Evolutionary conservation across 306 rosid genomes (phyloP).

Genomic region (Ceratonia siliqua): DNA sequence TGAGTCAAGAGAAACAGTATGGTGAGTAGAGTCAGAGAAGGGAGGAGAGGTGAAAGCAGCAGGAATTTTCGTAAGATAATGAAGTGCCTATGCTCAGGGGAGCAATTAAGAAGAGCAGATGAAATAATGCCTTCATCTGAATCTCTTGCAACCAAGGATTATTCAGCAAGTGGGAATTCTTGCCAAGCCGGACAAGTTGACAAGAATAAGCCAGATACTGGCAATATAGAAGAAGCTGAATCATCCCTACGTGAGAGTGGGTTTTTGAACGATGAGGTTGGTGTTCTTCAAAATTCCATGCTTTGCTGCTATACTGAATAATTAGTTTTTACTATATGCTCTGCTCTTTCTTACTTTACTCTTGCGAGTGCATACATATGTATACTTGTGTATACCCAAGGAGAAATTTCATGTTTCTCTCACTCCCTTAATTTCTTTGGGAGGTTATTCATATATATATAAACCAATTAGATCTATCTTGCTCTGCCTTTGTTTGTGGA

Average conservation of each 20-base stretch:
- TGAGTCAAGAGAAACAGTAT: conserved; percentile 49
- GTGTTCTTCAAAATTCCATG: conserved; percentile 13
- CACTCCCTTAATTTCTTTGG: neutral
- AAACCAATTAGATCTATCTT: conserved; percentile 10
- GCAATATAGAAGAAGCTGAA: conserved; percentile 82
- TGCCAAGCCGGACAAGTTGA: conserved; percentile 39
- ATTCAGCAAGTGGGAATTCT: conserved; percentile 43
- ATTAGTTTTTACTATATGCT: neutral
- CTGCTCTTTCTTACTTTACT: conserved; percentile 4
- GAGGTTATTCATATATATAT: neutral
- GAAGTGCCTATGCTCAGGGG: conserved; percentile 71
- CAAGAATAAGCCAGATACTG: conserved; percentile 49
- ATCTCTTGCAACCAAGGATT: conserved; percentile 56
- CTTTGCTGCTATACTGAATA: conserved; percentile 5
- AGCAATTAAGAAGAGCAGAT: conserved; percentile 47
- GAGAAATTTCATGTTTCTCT: neutral
- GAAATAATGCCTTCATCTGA: conserved; percentile 50
- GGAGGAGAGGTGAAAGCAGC: conserved; percentile 39
- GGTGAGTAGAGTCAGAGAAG: conserved; percentile 49
- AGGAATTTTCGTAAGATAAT: conserved; percentile 56
- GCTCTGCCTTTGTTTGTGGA: conserved; percentile 10
- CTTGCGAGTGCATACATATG: neutral
- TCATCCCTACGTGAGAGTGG: conserved; percentile 81
- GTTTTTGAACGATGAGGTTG: conserved; percentile 82
- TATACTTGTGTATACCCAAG: neutral